A percentile compares a stretch with the other conserved stretches of the same genome.
phyloP scores from a whole-genome alignment of 495 filamentous ascomycete species.

The Paragyromitra xinjiangensis region DNA sequence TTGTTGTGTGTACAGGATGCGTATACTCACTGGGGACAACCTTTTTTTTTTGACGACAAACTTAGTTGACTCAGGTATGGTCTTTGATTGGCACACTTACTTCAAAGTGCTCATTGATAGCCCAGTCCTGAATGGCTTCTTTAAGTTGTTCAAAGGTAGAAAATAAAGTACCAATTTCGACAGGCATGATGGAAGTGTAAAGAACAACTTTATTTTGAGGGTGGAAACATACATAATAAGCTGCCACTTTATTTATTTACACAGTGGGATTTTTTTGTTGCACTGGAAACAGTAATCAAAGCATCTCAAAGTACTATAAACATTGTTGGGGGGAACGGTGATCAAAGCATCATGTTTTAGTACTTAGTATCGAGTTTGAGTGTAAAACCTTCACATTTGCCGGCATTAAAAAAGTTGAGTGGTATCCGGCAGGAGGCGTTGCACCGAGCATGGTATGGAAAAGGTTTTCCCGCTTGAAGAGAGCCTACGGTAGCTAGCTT shows the following conservation, averaged over 20 bases:
- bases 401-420: not conserved
- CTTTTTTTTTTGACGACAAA: not conserved
- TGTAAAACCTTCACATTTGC: not conserved
- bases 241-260: not conserved
- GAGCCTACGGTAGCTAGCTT: no score
- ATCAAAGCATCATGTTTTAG: not conserved
- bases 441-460: not conserved
- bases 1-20: not conserved
- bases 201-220: not conserved
- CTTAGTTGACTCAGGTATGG: not conserved
- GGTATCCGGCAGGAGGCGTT: conserved; percentile 2
- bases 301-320: not conserved
- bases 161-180: not conserved
- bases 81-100: not conserved
- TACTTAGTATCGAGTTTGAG: not conserved
- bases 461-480: not conserved
- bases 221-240: not conserved
- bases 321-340: not conserved
- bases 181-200: not conserved
- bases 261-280: not conserved
- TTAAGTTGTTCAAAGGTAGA: not conserved
- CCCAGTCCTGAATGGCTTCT: not conserved
- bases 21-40: no score
- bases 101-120: not conserved
- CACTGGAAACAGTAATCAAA: not conserved